Evolutionary conservation across 148 eudicot species (phyloP).

Genomic region (Vaccinium corymbosum): DNA sequence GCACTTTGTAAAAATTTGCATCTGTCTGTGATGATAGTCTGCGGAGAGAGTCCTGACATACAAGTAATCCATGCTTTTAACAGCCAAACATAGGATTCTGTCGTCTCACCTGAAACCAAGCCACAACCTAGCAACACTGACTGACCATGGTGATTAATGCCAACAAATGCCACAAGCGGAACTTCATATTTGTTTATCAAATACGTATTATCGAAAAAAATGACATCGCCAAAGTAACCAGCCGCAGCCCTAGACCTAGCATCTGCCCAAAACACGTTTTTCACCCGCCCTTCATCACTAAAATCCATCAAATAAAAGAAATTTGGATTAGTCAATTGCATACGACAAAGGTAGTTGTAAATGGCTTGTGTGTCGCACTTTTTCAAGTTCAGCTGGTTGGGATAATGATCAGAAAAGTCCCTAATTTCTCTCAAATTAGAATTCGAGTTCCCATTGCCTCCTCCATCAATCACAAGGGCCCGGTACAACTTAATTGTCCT

Average conservation of each 20-base stretch:
- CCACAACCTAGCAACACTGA: conserved; percentile 68
- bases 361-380: conserved; percentile 69
- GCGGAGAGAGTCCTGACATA: conserved; percentile 47
- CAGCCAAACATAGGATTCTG: conserved; percentile 62
- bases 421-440: conserved; percentile 30
- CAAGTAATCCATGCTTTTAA: conserved; percentile 60
- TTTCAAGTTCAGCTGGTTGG: conserved; percentile 47
- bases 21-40: conserved; percentile 66
- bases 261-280: conserved; percentile 73
- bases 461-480: conserved; percentile 62
- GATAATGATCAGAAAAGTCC: conserved; percentile 28
- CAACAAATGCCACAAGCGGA: conserved; percentile 69
- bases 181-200: conserved; percentile 54
- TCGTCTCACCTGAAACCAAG: conserved; percentile 53
- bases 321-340: conserved; percentile 69
- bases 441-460: conserved; percentile 31
- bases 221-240: conserved; percentile 64
- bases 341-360: conserved; percentile 66
- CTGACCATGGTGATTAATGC: conserved; percentile 76
- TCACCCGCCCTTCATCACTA: conserved; percentile 52
- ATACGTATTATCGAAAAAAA: conserved; percentile 60
- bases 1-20: conserved; percentile 52
- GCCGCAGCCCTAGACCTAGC: conserved; percentile 62
- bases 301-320: conserved; percentile 75
- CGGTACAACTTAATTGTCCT: conserved; percentile 54